Percentiles rank a stretch among this genome's conserved stretches.
These are phyloP conservation scores for Exophiala dermatitidis DNA, from an alignment of 2,329 filamentous ascomycete genomes.

Conservation along the genomic window DNA sequence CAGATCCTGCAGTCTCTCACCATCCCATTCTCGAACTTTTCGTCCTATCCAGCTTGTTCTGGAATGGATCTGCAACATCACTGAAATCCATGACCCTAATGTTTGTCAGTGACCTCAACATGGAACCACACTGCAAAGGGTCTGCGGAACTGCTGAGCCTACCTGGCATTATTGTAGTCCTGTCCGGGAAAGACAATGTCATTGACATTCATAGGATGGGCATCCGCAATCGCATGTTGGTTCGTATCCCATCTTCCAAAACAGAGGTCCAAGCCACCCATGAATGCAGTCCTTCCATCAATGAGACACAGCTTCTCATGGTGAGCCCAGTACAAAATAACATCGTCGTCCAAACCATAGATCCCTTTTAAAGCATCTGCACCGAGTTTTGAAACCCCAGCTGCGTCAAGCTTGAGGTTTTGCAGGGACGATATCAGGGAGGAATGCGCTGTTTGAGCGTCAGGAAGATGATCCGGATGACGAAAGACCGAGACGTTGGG, in stretches of 20 bases:
- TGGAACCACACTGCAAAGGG: background rate
- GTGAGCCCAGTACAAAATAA: conserved; percentile 86
- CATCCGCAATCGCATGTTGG: conserved; percentile 76
- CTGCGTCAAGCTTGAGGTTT: conserved; percentile 49
- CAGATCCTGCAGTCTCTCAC: conserved; percentile 32
- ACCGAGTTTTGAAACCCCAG: conserved; percentile 57
- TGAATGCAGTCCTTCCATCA: conserved; percentile 73
- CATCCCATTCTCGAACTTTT: conserved; percentile 83
- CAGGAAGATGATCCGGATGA: conserved; percentile 80
- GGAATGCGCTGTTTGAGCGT: conserved; percentile 58
- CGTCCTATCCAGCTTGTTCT: conserved; percentile 78
- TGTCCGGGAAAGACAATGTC: conserved; percentile 78
- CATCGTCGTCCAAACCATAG: conserved; percentile 73
- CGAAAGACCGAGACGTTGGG: conserved; percentile 82
- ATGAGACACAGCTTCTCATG: conserved; percentile 85
- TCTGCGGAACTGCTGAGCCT: conserved; percentile 28
- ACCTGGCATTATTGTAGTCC: conserved; percentile 78
- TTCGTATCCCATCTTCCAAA: conserved; percentile 87
- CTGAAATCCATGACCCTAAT: conserved; percentile 66
- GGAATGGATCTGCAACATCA: conserved; percentile 68
- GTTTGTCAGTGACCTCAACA: background rate
- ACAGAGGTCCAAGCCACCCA: conserved; percentile 83
- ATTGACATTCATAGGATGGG: conserved; percentile 69
- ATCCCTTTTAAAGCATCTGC: conserved; percentile 67
- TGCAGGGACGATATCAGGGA: conserved; percentile 51